Base-by-base conservation (phyloP, 768 basidiomycete genomes). In the Infundibulicybe gibba region DNA sequence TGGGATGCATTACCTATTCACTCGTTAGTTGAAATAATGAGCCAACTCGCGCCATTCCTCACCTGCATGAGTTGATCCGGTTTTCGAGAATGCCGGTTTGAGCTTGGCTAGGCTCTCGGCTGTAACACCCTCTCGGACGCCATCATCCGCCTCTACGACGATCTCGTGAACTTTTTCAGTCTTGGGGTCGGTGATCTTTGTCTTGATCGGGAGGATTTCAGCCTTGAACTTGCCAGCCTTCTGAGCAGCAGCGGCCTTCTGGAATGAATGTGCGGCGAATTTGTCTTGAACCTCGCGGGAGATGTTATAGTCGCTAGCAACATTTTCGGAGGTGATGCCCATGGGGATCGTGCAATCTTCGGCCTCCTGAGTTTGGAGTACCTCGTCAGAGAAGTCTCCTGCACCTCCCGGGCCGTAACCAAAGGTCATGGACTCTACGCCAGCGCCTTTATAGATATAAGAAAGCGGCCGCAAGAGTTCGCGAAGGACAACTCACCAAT, bases 271-370 rank as follows among this genome's bases (percentile, higher is more conserved):
- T 12, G 90, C 90, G 5, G 93, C 84, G 57, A 94, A 94, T 47
- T 74, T 77, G 70, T 95, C 94, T 67, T 94, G 90, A n/a, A 64
- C 67, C 41, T 74, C 71, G 44, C 94, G 86, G 21, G 85, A 71
- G 61, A 95, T 80, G 49, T 72, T 70, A 65, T 77, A 94, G 46
- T 91, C 82, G 41, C 73, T 62, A 11, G 93, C 90, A 53, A 94
- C 90, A 62, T 93, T 93, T 71, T 94, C 92, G n/a, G 88, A 91
- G 15, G 94, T 94, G 70, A 94, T 84, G 32, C 93, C 94, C 90
- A 92, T 92, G 38, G 90, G 90, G 48, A 90, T 71, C 20, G 87
- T 73, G 61, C 90, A 93, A 68, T 94, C 91, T 48, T 79, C 79
- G 2, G 91, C 80, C 54, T 87, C 83, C 54, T 80, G 68, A 65